Evolutionary conservation across 257 asterid species (phyloP).

Genomic region (Plantago major): DNA sequence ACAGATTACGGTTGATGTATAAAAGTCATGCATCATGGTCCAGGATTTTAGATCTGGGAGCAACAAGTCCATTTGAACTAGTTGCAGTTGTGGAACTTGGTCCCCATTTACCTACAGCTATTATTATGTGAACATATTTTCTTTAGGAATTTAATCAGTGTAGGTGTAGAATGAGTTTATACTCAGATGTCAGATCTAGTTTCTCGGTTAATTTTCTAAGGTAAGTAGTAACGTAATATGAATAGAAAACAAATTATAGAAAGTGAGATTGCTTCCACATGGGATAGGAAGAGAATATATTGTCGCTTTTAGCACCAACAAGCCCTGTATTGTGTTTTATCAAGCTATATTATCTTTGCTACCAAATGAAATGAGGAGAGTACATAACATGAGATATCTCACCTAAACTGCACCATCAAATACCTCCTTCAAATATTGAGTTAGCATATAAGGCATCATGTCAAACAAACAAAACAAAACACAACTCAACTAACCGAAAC

Average conservation of each 20-base stretch:
- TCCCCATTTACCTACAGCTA: conserved; percentile 2
- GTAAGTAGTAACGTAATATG: neutral
- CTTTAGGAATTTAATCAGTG: conserved; percentile 7
- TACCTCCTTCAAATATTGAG: neutral
- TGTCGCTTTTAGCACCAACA: too few species aligned
- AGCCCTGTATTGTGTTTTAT: too few species aligned
- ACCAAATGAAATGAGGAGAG: neutral
- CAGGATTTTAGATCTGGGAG: conserved; percentile 12
- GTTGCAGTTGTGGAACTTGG: conserved; percentile 6
- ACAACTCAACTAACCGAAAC: too few species aligned
- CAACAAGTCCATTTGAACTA: conserved; percentile 5
- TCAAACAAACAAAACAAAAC: too few species aligned
- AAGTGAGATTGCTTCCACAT: neutral
- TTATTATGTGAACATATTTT: conserved; percentile 11
- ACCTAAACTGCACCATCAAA: neutral
- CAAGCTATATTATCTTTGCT: neutral
- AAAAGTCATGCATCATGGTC: neutral
- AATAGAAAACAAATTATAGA: neutral
- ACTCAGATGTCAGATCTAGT: neutral
- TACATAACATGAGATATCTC: neutral
- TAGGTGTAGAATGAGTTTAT: neutral
- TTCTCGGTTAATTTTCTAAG: neutral
- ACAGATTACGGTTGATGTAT: conserved; percentile 13
- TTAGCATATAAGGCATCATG: too few species aligned
- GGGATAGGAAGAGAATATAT: neutral